Base-by-base conservation (phyloP, 176 grass and related monocot species). In the Coix lacrymajobi region DNA sequence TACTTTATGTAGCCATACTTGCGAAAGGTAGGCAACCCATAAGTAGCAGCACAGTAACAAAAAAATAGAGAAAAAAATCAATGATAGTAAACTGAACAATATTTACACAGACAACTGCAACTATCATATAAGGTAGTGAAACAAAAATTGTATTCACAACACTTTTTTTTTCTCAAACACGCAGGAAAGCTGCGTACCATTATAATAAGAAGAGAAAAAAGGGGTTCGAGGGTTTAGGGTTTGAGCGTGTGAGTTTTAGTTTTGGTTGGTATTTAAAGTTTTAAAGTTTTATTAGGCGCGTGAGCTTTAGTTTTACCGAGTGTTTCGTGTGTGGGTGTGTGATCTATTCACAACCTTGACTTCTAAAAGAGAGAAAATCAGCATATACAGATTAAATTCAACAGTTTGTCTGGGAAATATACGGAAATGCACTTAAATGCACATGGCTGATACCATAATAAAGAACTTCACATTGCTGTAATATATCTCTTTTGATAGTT, bases 281-380 rank as follows among this genome's bases (percentile, higher is more conserved):
- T n/a, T n/a, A n/a, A n/a, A n/a, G n/a, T n/a, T n/a, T n/a, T n/a
- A n/a, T n/a, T n/a, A n/a, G n/a, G n/a, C n/a, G n/a, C n/a, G n/a
- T n/a, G n/a, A n/a, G n/a, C n/a, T n/a, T n/a, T n/a, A n/a, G n/a
- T n/a, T n/a, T n/a, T n/a, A n/a, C n/a, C n/a, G n/a, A n/a, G n/a
- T n/a, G n/a, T n/a, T n/a, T n/a, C n/a, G n/a, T n/a, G n/a, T n/a
- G n/a, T n/a, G n/a, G n/a, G n/a, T n/a, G n/a, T n/a, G n/a, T n/a
- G n/a, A 38, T 41, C 17, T 57, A 57, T 64, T 79, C 66, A 44
- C 37, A 74, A 56, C 39, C 60, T 88, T 43, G 33, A 65, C 2
- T 73, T 36, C 3, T 76, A 31, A 68, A 74, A 38, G 26, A 74
- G n/a, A 83, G 1, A 49, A 43, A 64, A 79, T 67, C 11, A 85